Base-by-base conservation (phyloP, 768 basidiomycete genomes). In the Auricularia sp. region DNA sequence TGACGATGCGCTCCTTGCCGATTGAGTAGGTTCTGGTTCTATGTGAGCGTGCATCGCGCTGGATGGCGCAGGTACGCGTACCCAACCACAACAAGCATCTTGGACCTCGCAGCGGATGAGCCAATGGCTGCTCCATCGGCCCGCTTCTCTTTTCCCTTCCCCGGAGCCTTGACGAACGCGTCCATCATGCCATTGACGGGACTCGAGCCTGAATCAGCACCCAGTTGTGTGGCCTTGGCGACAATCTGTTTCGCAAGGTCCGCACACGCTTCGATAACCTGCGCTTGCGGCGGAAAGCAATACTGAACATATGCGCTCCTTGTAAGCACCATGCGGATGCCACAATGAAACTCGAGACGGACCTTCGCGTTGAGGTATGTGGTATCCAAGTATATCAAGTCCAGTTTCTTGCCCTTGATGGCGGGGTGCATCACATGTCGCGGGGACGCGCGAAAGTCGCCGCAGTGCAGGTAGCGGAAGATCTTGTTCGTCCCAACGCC, bases 1-100 rank as follows among this genome's bases (percentile, higher is more conserved):
- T 97, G 47, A 97, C 94, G 47, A 98, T 90, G 29, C 97, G 86
- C 74, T 99, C 97, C 74, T 99, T 99, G 47, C 97, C 97, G 61
- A 98, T 93, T 0, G 92, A 92, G 75, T 99, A 99, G 0, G 97
- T 98, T 10, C 93, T 93, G 66, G 60, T 4, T 3, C 61, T 1
- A 43, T 14, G 12, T 42, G 7, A 42, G 39, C 12, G 8, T 42
- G 12, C 39, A 14, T 7, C 7, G 39, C 39, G 39, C 8, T 14
- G 1, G 12, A 7, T 42, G 8, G 12, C 0, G 29, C 12, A 42
- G 12, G 39, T 8, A 54, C 1, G 70, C 80, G 3, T 71, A 91
- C 91, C 91, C 91, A 12, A 93, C 83, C 39, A 91, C 81, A 64
- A 93, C 78, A 14, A 92, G 76, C 35, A 76, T 74, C 36, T 77